phyloP scores from a whole-genome alignment of 2,329 filamentous ascomycete genomes.

The Monosporascus sp. region DNA sequence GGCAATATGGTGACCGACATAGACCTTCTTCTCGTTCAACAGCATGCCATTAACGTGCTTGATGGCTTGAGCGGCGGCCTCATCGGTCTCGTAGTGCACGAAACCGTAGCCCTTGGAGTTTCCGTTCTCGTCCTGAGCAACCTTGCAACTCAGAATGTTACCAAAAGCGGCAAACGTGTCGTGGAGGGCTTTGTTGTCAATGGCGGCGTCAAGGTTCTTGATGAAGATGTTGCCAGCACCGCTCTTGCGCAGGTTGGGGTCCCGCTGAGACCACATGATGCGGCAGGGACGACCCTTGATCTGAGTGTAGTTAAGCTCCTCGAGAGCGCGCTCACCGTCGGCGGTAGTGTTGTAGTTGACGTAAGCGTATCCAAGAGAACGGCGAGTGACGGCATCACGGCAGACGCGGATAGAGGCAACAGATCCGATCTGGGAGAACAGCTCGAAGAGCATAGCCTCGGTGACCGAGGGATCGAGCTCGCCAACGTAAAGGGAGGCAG shows the following conservation, averaged over 20 bases:
- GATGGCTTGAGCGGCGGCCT: constrained; percentile 94
- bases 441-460: constrained; percentile 99
- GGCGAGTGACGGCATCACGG: constrained; percentile 96
- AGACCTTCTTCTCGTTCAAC: constrained; percentile 99
- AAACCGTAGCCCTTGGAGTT: constrained; percentile 99
- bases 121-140: constrained; percentile 92
- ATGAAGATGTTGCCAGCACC: constrained; percentile 99
- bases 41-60: constrained; percentile 99
- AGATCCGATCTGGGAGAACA: constrained; percentile 98
- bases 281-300: constrained; percentile 99
- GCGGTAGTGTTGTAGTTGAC: constrained; percentile 99
- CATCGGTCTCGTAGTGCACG: constrained; percentile 98
- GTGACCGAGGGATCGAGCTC: constrained; percentile 97
- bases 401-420: constrained; percentile 99
- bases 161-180: constrained; percentile 98
- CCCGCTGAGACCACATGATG: constrained; percentile 99
- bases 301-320: constrained; percentile 98
- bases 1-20: constrained; percentile 97
- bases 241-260: constrained; percentile 97
- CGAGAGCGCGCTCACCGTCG: constrained; percentile 95
- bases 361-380: constrained; percentile 98
- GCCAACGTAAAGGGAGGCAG: constrained; percentile 96
- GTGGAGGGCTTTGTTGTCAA: constrained; percentile 99
- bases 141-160: constrained; percentile 99
- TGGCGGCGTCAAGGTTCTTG: constrained; percentile 98